phyloP scores from a whole-genome alignment of 2,329 filamentous ascomycete genomes.

The Aspergillus awamori region DNA sequence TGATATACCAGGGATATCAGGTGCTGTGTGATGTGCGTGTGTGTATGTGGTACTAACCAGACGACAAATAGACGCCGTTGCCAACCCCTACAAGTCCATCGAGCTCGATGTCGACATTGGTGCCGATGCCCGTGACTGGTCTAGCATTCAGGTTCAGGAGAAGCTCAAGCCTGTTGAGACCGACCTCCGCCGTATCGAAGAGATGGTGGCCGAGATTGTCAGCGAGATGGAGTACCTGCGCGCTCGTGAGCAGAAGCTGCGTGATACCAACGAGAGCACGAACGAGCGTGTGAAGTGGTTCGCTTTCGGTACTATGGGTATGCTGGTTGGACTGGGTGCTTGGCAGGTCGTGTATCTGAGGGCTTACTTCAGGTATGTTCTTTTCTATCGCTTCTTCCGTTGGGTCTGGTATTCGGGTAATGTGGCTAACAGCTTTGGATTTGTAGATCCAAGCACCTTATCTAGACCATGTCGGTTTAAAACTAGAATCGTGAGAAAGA shows the following conservation, averaged over 20 bases:
- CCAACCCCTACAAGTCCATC: conserved; percentile 67
- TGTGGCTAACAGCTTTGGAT: conserved; percentile 6
- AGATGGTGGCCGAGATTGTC: conserved; percentile 86
- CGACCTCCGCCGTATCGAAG: conserved; percentile 89
- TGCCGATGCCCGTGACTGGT: conserved; percentile 97
- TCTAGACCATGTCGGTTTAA: conserved; percentile 46
- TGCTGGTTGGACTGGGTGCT: conserved; percentile 82
- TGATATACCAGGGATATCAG: background rate
- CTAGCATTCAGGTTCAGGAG: conserved; percentile 90
- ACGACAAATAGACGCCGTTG: conserved; percentile 36
- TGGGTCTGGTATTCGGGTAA: background rate
- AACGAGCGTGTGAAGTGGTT: conserved; percentile 99
- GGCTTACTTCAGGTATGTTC: conserved; percentile 82
- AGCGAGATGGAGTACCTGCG: conserved; percentile 96
- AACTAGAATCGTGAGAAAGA: conserved; percentile 13
- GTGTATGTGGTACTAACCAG: conserved; percentile 4
- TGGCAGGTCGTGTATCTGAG: conserved; percentile 99
- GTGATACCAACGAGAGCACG: conserved; percentile 99
- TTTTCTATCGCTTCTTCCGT: background rate
- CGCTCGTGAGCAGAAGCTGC: conserved; percentile 84
- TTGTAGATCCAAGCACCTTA: conserved; percentile 68
- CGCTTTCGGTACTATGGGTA: conserved; percentile 87
- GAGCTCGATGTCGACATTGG: conserved; percentile 96
- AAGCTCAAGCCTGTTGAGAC: conserved; percentile 97
- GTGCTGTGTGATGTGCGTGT: background rate